Evolutionary conservation across 768 basidiomycete species (phyloP).

Genomic region (Kwoniella dendrophila): DNA sequence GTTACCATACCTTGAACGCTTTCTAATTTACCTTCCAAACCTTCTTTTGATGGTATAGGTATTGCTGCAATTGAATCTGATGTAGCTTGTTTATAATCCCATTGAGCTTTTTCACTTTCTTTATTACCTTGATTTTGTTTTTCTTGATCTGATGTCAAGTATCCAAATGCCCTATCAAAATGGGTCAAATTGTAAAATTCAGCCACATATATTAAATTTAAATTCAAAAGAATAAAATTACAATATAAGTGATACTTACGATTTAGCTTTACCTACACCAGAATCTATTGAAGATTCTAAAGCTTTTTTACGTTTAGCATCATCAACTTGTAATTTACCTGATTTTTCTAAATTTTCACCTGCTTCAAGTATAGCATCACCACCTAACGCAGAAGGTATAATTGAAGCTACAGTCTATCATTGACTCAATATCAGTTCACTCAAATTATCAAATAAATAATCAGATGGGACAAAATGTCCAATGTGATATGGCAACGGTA

Average conservation of each 20-base stretch:
- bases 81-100: slow-evolving; percentile 48
- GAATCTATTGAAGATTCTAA: slow-evolving; percentile 39
- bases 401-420: slow-evolving; percentile 41
- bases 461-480: no score
- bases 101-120: slow-evolving; percentile 51
- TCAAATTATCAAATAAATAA: no score
- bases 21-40: slow-evolving; percentile 42
- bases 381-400: slow-evolving; percentile 37
- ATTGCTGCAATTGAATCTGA: slow-evolving; percentile 25
- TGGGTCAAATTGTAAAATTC: neutral
- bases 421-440: no score
- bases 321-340: slow-evolving; percentile 38
- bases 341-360: slow-evolving; percentile 32
- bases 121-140: slow-evolving; percentile 51
- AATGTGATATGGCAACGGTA: neutral
- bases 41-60: slow-evolving; percentile 45
- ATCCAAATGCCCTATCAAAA: slow-evolving; percentile 38
- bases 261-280: slow-evolving; percentile 38
- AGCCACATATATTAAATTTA: neutral
- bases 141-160: slow-evolving; percentile 47
- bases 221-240: neutral
- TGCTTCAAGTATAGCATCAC: slow-evolving; percentile 28
- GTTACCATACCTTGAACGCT: slow-evolving; percentile 52
- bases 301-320: slow-evolving; percentile 39
- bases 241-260: slow-evolving; percentile 26